Base-by-base conservation (phyloP, 345 rosid species). In the Salix udensis region DNA sequence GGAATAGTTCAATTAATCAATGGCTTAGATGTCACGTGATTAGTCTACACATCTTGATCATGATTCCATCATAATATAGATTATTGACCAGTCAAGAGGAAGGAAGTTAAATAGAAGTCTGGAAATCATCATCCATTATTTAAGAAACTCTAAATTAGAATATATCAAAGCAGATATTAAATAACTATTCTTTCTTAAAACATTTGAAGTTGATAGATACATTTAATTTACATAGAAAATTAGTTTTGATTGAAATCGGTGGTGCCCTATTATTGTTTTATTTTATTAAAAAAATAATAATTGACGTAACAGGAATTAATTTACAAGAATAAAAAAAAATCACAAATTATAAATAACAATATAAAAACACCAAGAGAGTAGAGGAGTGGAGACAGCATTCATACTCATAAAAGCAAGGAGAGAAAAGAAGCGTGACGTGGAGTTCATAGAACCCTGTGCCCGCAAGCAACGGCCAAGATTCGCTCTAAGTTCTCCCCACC, bases 401-500 rank as follows among this genome's bases (percentile, higher is more conserved):
- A 58, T n/a, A 36, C 26, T 21, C 64, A 58, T n/a, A 55, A 44
- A 62, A 23, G 36, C 14, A 18, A 50, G 18, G 23, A 65, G 70
- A 64, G 40, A 26, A 68, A 8, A 30, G 40, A 40, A 75, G 76
- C 65, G 74, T 82, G 88, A 82, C 82, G 87, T 82, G 86, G 88
- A 75, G 60, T 68, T 23, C 50, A 36, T 70, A 77, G 80, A 71
- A 81, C 74, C 82, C 82, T 30, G 86, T 65, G 83, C 72, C 87
- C 87, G 84, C 84, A 83, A 84, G 87, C 86, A 78, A 86, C 89
- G 89, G 87, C 84, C 87, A 65, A 81, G 87, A 87, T 84, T 87
- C 78, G 68, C 84, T 78, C 84, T 34, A 77, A 48, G 39, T 31
- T 66, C 55, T 72, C 70, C 36, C 36, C 60, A 26, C 16, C 30